phyloP scores from a whole-genome alignment of 148 eudicot genomes.

The Vaccinium myrtillus region DNA sequence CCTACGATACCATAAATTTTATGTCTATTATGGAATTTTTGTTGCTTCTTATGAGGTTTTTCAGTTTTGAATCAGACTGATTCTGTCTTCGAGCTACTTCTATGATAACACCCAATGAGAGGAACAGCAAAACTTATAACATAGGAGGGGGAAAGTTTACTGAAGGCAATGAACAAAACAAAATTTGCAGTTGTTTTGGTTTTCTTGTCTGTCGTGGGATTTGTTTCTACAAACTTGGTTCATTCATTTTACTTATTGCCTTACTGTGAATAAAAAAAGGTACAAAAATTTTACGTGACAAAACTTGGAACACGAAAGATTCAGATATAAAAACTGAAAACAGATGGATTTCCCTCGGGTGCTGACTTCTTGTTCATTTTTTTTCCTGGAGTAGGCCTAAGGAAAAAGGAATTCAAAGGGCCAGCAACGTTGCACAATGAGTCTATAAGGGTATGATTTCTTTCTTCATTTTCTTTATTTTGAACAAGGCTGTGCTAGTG shows the following conservation, averaged over 20 bases:
- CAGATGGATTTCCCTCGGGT: neutral
- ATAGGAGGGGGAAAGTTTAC: neutral
- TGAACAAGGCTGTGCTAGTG: neutral
- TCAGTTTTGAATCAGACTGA: neutral
- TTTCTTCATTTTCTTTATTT: neutral
- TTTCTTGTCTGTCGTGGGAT: neutral
- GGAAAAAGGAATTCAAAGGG: constrained; percentile 19
- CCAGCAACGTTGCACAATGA: constrained; percentile 10
- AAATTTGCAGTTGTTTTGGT: neutral
- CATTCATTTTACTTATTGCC: neutral
- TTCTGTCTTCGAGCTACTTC: too few relatives aligned
- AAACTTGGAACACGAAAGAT: neutral
- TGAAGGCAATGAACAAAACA: neutral
- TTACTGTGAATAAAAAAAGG: neutral
- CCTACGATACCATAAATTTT: neutral
- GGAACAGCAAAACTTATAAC: neutral
- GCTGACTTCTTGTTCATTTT: constrained; percentile 10
- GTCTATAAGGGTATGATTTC: constrained; percentile 13
- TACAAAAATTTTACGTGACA: neutral
- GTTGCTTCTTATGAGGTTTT: neutral
- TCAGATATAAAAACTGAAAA: neutral
- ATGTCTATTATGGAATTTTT: neutral
- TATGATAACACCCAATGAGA: neutral
- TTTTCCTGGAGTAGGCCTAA: constrained; percentile 27
- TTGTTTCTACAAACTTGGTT: neutral